These are phyloP conservation scores for Aspergillus pseudoterreus DNA, from an alignment of 2,329 filamentous ascomycete species.

Conservation along the genomic window DNA sequence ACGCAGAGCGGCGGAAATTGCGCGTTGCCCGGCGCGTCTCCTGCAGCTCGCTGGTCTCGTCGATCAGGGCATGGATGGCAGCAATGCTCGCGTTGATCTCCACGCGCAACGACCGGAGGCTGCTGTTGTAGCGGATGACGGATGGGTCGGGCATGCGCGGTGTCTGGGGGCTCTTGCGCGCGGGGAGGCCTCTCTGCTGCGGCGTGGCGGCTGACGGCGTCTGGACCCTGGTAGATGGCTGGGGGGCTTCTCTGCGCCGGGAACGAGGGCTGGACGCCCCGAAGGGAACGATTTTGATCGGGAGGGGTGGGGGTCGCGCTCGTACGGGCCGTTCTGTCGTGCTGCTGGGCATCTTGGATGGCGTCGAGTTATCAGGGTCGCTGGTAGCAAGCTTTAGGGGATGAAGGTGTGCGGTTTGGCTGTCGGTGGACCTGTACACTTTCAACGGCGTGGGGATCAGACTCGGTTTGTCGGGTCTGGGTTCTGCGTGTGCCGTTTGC, in stretches of 20 bases:
- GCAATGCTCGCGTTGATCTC: slow-evolving; percentile 26
- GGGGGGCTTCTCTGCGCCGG: background rate
- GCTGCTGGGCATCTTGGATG: background rate
- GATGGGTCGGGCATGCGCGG: slow-evolving; percentile 4
- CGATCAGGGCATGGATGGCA: slow-evolving; percentile 23
- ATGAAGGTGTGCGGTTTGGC: background rate
- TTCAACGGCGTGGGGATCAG: slow-evolving; percentile 24
- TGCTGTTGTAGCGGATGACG: slow-evolving; percentile 21
- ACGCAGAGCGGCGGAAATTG: slow-evolving; percentile 27
- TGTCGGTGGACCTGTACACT: slow-evolving; percentile 18
- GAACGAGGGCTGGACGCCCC: background rate
- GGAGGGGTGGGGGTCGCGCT: slow-evolving; percentile 16
- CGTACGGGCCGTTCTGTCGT: background rate
- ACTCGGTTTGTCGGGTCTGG: slow-evolving; percentile 6
- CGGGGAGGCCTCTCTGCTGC: background rate
- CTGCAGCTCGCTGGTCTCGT: slow-evolving; percentile 22
- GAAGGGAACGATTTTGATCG: slow-evolving; percentile 19
- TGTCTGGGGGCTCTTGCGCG: background rate
- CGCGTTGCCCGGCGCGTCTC: slow-evolving; percentile 21
- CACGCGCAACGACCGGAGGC: slow-evolving; percentile 21
- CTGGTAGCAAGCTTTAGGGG: background rate
- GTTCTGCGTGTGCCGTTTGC: background rate
- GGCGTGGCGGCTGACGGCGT: background rate
- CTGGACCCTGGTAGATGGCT: background rate
- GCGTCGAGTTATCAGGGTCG: background rate